A percentile compares a stretch with the other conserved stretches of the same genome.
phyloP scores from a whole-genome alignment of 805 yeast genomes.

The Candida verbasci region DNA sequence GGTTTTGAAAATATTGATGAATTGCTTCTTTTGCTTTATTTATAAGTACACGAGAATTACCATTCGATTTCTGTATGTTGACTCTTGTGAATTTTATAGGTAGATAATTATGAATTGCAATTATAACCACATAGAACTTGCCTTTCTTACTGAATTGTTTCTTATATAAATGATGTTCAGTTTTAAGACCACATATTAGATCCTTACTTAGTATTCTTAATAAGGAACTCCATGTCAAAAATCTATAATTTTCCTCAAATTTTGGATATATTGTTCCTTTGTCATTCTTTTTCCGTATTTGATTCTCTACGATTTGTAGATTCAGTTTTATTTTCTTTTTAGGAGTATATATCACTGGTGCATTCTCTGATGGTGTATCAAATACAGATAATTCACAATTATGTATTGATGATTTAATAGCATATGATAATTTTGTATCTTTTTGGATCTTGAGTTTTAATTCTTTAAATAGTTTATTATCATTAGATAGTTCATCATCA shows the following conservation, averaged over 20 bases:
- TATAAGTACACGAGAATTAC: conserved; percentile 26
- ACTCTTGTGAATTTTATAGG: conserved; percentile 37
- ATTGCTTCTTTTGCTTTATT: conserved; percentile 26
- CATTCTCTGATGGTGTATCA: conserved; percentile 27
- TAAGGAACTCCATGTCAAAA: conserved; percentile 19
- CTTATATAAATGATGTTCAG: conserved; percentile 25
- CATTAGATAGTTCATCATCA: conserved; percentile 15
- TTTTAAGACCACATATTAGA: conserved; percentile 16
- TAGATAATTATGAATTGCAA: conserved; percentile 36
- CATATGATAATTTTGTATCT: conserved; percentile 33
- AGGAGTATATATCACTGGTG: conserved; percentile 30
- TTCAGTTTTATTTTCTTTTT: conserved; percentile 30
- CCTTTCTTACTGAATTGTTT: conserved; percentile 6
- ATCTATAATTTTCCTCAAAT: conserved; percentile 20
- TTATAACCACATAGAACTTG: conserved; percentile 25
- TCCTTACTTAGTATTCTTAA: conserved; percentile 20
- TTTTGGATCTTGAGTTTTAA: conserved; percentile 32
- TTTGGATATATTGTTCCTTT: conserved; percentile 11
- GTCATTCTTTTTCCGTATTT: not conserved
- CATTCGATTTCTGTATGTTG: conserved; percentile 33
- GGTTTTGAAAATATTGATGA: conserved; percentile 20
- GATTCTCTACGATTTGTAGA: conserved; percentile 18
- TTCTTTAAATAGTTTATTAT: conserved; percentile 22
- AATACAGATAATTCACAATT: conserved; percentile 28
- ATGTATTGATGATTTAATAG: conserved; percentile 17